Evolutionary conservation across 2,329 filamentous ascomycete species (phyloP), one percentile per base, ranked within the genome.

Genomic region (Ophiostoma montium): DNA sequence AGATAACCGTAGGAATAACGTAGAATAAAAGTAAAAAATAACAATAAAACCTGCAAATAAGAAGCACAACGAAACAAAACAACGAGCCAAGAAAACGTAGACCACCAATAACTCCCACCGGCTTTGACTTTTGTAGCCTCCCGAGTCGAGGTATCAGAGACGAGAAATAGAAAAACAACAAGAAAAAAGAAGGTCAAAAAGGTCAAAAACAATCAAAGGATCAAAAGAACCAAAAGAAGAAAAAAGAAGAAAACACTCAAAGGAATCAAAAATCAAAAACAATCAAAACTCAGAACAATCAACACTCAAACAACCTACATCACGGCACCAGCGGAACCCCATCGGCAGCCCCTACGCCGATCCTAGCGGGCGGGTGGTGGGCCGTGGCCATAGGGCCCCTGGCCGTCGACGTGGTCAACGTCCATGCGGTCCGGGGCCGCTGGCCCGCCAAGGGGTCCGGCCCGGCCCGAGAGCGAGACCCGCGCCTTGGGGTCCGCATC

Each of bases 391-490:
- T 30, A 23, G 21, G 27, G 30, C 16, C 16, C 16, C 16, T 32
- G 16, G 11, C 38, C 33, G 7, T 35, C 42, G 21, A 21, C 46
- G 23, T 33, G 16, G 47, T 51, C 50, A 16, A 51, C 35, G n/a
- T 51, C 50, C 50, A 51, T 51, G 13, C 42, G 42, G 46, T 49
- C 48, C 8, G 18, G 9, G 18, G 5, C 3, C 2, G 30, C 21
- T 16, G 30, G 35, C 3, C 27, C 16, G 13, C 3, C 8, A 16
- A 10, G 36, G n/a, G 5, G 16, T 21, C 16, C 39, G 12, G 39
- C 10, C 12, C 12, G 39, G 9, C 12, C 23, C 10, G 39, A n/a
- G 13, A 42, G n/a, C 19, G 38, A 27, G 21, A 42, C 23, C 39
- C 23, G 39, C 8, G 30, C 39, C 39, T 42, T 41, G 2, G 45